A percentile compares a stretch with the other conserved stretches of the same genome.
Conservation (phyloP, 2,329 filamentous ascomycete genomes). For the Curvularia eragrostidis region DNA sequence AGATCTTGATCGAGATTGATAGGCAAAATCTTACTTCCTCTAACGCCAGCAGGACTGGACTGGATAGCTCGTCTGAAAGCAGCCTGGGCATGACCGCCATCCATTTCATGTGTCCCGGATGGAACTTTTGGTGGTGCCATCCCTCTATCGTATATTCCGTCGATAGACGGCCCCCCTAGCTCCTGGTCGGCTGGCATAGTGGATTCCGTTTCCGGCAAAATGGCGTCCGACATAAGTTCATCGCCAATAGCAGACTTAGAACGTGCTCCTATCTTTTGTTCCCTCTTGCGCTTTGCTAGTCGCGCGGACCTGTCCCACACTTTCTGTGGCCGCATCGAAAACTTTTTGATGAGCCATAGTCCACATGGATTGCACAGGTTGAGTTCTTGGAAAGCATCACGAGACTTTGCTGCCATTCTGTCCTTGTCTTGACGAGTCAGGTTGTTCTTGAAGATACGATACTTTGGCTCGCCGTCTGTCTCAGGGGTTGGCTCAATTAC, state of each 20-base stretch:
- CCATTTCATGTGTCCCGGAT: constrained; percentile 15
- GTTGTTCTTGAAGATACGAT: constrained; percentile 80
- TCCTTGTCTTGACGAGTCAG: constrained; percentile 70
- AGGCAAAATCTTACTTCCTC: constrained; percentile 55
- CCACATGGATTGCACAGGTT: constrained; percentile 95
- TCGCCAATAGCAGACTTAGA: constrained; percentile 54
- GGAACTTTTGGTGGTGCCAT: constrained; percentile 23
- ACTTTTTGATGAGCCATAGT: constrained; percentile 91
- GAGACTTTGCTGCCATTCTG: constrained; percentile 23
- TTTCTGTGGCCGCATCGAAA: constrained; percentile 79
- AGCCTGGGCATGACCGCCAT: constrained; percentile 34
- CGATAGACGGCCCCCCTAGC: constrained; percentile 12
- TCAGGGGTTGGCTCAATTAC: constrained; percentile 53
- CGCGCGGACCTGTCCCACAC: constrained; percentile 71
- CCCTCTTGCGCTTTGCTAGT: constrained; percentile 45
- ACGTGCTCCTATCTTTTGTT: constrained; percentile 43
- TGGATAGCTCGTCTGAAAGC: constrained; percentile 63
- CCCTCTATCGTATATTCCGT: constrained; percentile 19
- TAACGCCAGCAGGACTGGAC: constrained; percentile 65
- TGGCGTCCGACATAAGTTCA: constrained; percentile 49
- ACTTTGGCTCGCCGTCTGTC: constrained; percentile 67
- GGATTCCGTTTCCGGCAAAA: constrained; percentile 41
- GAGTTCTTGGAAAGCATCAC: constrained; percentile 67
- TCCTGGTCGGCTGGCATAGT: constrained; percentile 24
- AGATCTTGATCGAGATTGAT: constrained; percentile 59